Evolutionary conservation across 1,284 basidiomycete genomes (phyloP).

Genomic region (Cutaneotrichosporon dermatis): DNA sequence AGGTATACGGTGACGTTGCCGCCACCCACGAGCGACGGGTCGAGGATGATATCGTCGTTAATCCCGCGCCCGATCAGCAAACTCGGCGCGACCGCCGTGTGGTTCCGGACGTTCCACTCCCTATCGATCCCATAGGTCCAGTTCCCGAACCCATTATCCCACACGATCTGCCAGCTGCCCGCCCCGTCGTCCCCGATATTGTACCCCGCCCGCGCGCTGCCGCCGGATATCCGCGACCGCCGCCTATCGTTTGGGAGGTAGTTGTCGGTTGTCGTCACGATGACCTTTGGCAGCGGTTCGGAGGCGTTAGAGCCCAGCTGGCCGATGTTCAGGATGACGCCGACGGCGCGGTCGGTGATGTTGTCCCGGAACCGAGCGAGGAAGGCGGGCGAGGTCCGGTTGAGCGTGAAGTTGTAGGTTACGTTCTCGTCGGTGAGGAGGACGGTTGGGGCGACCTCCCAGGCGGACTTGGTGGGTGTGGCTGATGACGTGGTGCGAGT

Average conservation of each 20-base stretch:
- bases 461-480: not conserved
- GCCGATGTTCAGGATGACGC: conserved; percentile 8
- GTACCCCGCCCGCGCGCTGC: not conserved
- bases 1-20: conserved; percentile 5
- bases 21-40: not conserved
- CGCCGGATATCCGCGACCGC: not conserved
- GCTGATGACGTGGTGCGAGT: not conserved
- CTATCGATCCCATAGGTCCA: conserved; percentile 51
- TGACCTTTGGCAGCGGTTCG: not conserved
- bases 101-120: not conserved
- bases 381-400: conserved; percentile 2
- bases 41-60: not conserved
- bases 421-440: not conserved
- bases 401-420: conserved; percentile 2
- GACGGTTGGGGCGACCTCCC: conserved; percentile 2
- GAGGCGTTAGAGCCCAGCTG: not conserved
- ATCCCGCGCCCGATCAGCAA: conserved; percentile 10
- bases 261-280: not conserved
- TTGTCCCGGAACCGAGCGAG: not conserved
- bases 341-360: not conserved
- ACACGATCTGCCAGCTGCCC: conserved; percentile 55
- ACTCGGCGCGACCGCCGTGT: not conserved
- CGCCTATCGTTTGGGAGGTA: not conserved
- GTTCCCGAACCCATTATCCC: conserved; percentile 56
- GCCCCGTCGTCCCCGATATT: conserved; percentile 28